Evolutionary conservation across 495 filamentous ascomycete genomes (phyloP), one percentile per base, ranked within the genome.

Genomic region (Hypoxylon fuscum): DNA sequence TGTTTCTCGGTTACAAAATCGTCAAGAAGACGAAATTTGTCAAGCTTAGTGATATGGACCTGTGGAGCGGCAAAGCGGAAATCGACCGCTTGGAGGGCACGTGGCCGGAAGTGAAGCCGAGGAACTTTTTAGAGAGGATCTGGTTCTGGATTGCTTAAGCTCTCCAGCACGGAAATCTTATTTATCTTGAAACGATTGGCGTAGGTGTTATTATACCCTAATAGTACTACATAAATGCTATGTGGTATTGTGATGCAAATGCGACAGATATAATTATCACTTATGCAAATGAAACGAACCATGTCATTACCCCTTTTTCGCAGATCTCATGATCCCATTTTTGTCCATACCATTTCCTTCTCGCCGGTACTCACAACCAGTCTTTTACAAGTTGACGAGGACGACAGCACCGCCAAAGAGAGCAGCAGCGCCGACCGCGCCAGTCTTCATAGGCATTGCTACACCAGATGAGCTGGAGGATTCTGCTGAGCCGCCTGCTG

Each of bases 41-140:
- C 41, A 69, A 74, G 4, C 68, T 82, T 4, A 74, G 64, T 8
- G 78, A 87, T 22, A 82, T 84, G 50, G 88, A 90, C 64, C 80
- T 90, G 23, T 81, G 74, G 62, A 87, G 78, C 20, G 86, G 87
- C 8, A 89, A 88, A 73, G 81, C 78, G 3, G 86, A 83, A 44
- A 63, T 89, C 22, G 87, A 89, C 74, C 75, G 74, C 1, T 73
- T 81, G 50, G 78, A 82, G 61, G 70, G 65, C 9, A 71, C 72
- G n/a, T 83, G 79, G 81, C 75, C 72, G 5, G 79, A 79, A 32
- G 55, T 68, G 14, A 66, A 66, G 34, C 79, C 82, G 12, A 72
- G 71, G 51, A 85, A 84, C 60, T 64, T 77, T 44, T 48, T 81
- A 15, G 80, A 85, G 76, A 79, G 70, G 65, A 63, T 84, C 14